Evolutionary conservation across 164 flowering plant species (phyloP), one percentile per base, ranked within the genome.

Genomic region (Vitis labrusca): DNA sequence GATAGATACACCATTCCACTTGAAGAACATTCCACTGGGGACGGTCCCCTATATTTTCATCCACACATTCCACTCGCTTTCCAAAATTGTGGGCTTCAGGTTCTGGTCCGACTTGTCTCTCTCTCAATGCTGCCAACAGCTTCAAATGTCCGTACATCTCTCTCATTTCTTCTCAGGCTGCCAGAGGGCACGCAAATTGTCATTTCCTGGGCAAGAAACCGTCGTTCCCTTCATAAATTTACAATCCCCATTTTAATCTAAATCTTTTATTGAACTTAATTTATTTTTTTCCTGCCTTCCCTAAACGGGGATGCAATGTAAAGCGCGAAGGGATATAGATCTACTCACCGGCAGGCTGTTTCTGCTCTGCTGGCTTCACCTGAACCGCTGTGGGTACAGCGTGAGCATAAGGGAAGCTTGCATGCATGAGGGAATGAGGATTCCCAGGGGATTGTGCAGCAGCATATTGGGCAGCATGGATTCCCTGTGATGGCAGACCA

Each of bases 311-410:
- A 58, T 57, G 64, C 61, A 48, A 58, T 27, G 3, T 5, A 59
- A 56, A 50, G 56, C 71, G 58, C 57, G n/a, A 54, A 23, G 13
- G 62, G 47, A 16, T 10, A 50, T 3, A 14, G 13, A 49, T 74
- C 71, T 79, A 89, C 85, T 91, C 84, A 84, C 91, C 94, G 14
- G 94, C 90, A 11, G 91, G 89, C 69, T 91, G 91, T 61, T 91
- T 92, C 77, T 92, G 92, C 57, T 92, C 97, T 1, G 87, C 78
- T 2, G 93, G 82, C 67, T 92, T 92, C 74, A 83, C 86, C 65
- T 83, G 96, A 58, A 82, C 88, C 2, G 81, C 89, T 5, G 89
- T 65, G 1, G 91, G 85, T 64, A 86, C 84, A 1, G 90, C 59
- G 61, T 87, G 91, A 8, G 81, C 80, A 61, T 91, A 89, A 3